phyloP scores from a whole-genome alignment of 768 basidiomycete genomes.

The Podaxis sp. region DNA sequence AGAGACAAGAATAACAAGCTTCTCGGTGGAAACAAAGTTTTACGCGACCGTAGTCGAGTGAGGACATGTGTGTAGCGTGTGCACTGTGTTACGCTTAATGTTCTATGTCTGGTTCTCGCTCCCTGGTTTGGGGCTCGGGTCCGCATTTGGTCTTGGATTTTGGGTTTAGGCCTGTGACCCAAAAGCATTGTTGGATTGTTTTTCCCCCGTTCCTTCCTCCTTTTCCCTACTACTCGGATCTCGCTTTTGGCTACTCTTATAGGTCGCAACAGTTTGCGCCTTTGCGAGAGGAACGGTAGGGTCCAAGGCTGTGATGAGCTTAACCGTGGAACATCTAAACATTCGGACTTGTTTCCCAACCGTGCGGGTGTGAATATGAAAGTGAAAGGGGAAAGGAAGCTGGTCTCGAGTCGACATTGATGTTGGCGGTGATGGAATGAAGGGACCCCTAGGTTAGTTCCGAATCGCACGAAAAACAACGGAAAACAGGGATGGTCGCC shows the following conservation, averaged over 20 bases:
- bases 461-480: conserved; percentile 5
- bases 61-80: background rate
- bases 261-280: background rate
- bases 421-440: background rate
- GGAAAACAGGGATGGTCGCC: background rate
- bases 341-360: background rate
- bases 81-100: background rate
- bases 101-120: background rate
- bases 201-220: background rate
- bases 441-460: background rate
- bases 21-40: background rate
- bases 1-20: background rate
- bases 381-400: background rate
- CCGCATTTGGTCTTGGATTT: conserved; percentile 6
- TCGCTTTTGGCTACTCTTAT: background rate
- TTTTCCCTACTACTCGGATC: conserved; percentile 5
- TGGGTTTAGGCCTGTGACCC: background rate
- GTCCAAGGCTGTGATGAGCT: background rate
- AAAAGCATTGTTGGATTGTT: background rate
- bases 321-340: background rate
- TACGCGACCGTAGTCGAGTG: background rate
- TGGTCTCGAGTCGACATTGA: background rate
- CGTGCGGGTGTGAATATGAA: background rate
- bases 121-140: background rate
- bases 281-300: background rate